Evolutionary conservation across 2,329 filamentous ascomycete species (phyloP).

Genomic region (Fusarium transvaalense): DNA sequence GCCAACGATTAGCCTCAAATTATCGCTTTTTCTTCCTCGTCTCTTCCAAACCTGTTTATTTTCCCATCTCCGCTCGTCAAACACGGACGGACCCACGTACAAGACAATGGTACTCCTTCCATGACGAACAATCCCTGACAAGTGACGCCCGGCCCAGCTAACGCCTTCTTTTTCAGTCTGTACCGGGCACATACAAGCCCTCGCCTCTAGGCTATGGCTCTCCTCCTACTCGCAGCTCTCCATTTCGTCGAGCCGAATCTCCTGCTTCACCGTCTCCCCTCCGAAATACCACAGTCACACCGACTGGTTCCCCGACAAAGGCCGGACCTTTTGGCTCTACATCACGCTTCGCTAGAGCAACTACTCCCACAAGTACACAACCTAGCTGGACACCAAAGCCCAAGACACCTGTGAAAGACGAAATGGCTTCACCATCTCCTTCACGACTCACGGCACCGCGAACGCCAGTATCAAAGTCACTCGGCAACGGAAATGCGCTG

Average conservation of each 20-base stretch:
- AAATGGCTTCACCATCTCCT: constrained; percentile 40
- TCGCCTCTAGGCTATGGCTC: constrained; percentile 79
- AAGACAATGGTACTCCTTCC: constrained; percentile 51
- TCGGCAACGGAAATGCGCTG: constrained; percentile 66
- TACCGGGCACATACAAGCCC: constrained; percentile 73
- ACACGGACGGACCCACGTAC: constrained; percentile 45
- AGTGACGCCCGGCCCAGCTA: constrained; percentile 46
- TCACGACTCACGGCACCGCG: constrained; percentile 53
- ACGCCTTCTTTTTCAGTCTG: constrained; percentile 59
- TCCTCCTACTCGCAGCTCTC: constrained; percentile 69
- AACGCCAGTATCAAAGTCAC: constrained; percentile 52
- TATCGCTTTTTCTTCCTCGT: constrained; percentile 10
- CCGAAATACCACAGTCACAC: constrained; percentile 68
- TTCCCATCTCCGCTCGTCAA: constrained; percentile 36
- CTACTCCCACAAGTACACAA: constrained; percentile 52
- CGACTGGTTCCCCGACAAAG: constrained; percentile 72
- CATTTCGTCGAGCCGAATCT: constrained; percentile 72
- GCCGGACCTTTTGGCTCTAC: constrained; percentile 44
- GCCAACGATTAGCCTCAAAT: constrained; percentile 18
- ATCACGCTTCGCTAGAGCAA: constrained; percentile 56
- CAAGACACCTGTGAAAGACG: constrained; percentile 42
- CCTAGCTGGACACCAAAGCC: constrained; percentile 56
- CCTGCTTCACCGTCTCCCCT: constrained; percentile 74
- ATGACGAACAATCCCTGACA: constrained; percentile 45
- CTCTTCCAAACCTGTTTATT: constrained; percentile 38